Percentiles rank a stretch among this genome's conserved stretches.
These are phyloP conservation scores for Nymphaea thermarum DNA, from an alignment of 164 flowering plant genomes.

Conservation along the genomic window DNA sequence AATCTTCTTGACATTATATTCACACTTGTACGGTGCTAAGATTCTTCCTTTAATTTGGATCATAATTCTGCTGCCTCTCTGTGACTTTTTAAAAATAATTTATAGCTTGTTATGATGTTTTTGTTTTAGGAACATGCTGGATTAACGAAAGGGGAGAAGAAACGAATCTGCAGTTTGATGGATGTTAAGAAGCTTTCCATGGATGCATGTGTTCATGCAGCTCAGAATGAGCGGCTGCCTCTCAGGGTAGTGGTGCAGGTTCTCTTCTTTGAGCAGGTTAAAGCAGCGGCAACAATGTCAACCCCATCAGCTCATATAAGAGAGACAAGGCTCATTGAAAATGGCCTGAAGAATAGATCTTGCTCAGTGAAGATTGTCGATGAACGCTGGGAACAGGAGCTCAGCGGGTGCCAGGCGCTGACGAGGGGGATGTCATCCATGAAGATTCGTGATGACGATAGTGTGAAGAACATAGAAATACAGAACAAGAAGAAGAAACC, in stretches of 20 bases:
- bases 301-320: slow-evolving; percentile 4
- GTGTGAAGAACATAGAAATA: neutral
- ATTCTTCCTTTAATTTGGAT: neutral
- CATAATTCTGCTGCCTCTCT: neutral
- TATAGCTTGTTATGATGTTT: neutral
- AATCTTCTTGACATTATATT: no score
- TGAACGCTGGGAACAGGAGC: slow-evolving; percentile 32
- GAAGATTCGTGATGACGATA: slow-evolving; percentile 27
- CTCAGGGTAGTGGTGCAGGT: slow-evolving; percentile 85
- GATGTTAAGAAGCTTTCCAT: slow-evolving; percentile 62
- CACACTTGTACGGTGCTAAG: no score
- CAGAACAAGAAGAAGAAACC: slow-evolving; percentile 21
- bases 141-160: slow-evolving; percentile 60
- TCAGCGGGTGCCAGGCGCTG: slow-evolving; percentile 21
- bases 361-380: slow-evolving; percentile 26
- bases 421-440: slow-evolving; percentile 28
- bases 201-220: slow-evolving; percentile 74
- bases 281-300: slow-evolving; percentile 27
- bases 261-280: slow-evolving; percentile 67
- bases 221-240: slow-evolving; percentile 81
- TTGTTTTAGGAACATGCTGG: slow-evolving; percentile 50
- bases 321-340: slow-evolving; percentile 5
- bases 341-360: slow-evolving; percentile 17
- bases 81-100: neutral
- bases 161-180: slow-evolving; percentile 61